Evolutionary conservation across 192 early-diverging fungal species (phyloP), one percentile per base, ranked within the genome.

Genomic region (Coemansia sp.): DNA sequence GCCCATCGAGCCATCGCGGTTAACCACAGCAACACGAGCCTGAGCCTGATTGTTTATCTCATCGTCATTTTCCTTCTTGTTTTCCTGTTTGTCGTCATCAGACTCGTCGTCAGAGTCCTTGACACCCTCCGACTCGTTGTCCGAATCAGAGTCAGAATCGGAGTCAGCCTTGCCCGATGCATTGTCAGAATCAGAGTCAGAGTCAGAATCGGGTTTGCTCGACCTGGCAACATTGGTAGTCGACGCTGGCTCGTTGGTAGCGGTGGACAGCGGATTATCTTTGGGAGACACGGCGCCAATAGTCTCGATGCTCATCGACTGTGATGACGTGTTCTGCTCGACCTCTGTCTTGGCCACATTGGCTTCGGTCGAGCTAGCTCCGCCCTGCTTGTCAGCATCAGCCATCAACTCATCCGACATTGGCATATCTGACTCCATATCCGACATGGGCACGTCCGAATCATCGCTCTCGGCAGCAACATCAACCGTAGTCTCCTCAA

Each of bases 251-350:
- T 56, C 48, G 31, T 21, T 37, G 34, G 31, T 36, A 28, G 52
- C 34, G 17, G 25, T 54, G 48, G 7, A 17, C 23, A 5, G 40
- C 31, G 7, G 48, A 1, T 51, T 21, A 21, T 51, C 49, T 21
- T 51, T 63, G 34, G 21, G 21, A 21, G 26, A 20, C 18, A 40
- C 47, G 1, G 12, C 60, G 42, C 66, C 66, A 36, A 78, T 54
- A 10, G 66, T 68, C 63, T 78, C 75, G 26, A 78, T 78, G 60
- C 59, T 69, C 55, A 78, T 50, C 5, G 75, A 62, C 59, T 67
- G 67, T 24, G 62, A 38, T 15, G 63, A 50, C 1, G 65, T 56
- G 44, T 64, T 67, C 24, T 26, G 56, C 11, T n/a, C 31, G 26
- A 37, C 26, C 10, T 24, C 18, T 59, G 60, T 53, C 47, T 56